phyloP scores from a whole-genome alignment of 129 eudicot genomes.

The Centella asiatica region DNA sequence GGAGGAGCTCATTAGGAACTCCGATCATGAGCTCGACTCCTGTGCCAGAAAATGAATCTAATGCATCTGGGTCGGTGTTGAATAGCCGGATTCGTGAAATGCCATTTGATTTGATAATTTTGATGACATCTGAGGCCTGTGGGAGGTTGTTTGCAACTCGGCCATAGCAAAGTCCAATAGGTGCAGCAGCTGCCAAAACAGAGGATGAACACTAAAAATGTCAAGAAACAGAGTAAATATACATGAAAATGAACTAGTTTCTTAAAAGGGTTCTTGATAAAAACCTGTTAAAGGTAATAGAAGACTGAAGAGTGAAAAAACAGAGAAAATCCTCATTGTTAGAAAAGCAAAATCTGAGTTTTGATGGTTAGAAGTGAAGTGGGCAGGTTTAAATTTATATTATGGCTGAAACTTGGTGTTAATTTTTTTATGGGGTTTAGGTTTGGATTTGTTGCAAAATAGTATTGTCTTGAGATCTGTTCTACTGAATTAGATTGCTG shows the following conservation, averaged over 20 bases:
- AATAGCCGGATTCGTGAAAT: constrained; percentile 53
- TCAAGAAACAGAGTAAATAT: not conserved
- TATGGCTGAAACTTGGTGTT: not conserved
- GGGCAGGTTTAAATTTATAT: not conserved
- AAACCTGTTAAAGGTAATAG: constrained; percentile 18
- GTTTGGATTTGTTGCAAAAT: constrained; percentile 17
- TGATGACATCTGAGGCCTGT: constrained; percentile 36
- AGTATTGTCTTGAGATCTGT: constrained; percentile 8
- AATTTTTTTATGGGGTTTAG: not conserved
- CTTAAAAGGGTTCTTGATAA: not conserved
- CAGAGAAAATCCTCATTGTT: not conserved
- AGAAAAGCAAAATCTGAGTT: not conserved
- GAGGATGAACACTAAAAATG: not conserved
- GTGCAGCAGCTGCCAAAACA: constrained; percentile 35
- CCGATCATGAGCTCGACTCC: constrained; percentile 62
- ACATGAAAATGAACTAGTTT: not conserved
- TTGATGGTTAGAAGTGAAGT: not conserved
- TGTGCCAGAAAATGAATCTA: constrained; percentile 46
- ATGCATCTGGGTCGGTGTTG: constrained; percentile 44
- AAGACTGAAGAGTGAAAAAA: constrained; percentile 4
- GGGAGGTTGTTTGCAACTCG: constrained; percentile 59
- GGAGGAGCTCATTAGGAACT: constrained; percentile 60
- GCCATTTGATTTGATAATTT: constrained; percentile 47
- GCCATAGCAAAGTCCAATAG: constrained; percentile 74
- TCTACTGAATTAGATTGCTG: constrained; percentile 14